phyloP scores from a whole-genome alignment of 345 rosid genomes.

The rapeseed (Brassica napus) region DNA sequence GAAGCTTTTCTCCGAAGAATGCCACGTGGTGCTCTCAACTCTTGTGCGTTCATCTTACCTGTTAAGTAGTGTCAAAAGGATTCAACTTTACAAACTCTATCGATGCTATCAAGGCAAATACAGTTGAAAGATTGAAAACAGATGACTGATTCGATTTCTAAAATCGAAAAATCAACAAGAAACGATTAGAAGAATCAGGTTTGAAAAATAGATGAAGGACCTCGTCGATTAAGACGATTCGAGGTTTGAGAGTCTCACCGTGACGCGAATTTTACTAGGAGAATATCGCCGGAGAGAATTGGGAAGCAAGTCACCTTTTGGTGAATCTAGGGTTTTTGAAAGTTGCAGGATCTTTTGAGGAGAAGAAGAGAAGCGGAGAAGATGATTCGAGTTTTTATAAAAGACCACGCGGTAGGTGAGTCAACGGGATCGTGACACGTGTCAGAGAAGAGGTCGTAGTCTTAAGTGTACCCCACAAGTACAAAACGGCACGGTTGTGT shows the following conservation, averaged over 20 bases:
- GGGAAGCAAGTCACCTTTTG: background rate
- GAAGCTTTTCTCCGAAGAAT: conserved; percentile 30
- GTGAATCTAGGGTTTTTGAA: background rate
- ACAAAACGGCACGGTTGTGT: conserved; percentile 18
- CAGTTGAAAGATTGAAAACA: background rate
- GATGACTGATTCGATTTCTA: background rate
- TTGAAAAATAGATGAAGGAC: background rate
- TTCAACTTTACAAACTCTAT: background rate
- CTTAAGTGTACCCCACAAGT: background rate
- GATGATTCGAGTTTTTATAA: background rate
- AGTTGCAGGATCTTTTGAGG: background rate
- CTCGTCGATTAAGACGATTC: conserved; percentile 18
- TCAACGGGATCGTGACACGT: conserved; percentile 22
- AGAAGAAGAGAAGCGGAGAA: background rate
- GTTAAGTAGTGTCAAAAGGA: background rate
- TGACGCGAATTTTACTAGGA: conserved; percentile 4
- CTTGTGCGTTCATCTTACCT: conserved; percentile 37
- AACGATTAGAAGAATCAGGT: background rate
- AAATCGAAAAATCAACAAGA: background rate
- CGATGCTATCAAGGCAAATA: background rate
- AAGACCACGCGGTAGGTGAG: conserved; percentile 7
- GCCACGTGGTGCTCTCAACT: conserved; percentile 17
- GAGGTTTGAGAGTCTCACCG: background rate
- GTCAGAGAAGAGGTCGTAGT: background rate
- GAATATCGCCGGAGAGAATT: conserved; percentile 21